phyloP scores from a whole-genome alignment of 2,329 filamentous ascomycete species.

The Didymella sp. region DNA sequence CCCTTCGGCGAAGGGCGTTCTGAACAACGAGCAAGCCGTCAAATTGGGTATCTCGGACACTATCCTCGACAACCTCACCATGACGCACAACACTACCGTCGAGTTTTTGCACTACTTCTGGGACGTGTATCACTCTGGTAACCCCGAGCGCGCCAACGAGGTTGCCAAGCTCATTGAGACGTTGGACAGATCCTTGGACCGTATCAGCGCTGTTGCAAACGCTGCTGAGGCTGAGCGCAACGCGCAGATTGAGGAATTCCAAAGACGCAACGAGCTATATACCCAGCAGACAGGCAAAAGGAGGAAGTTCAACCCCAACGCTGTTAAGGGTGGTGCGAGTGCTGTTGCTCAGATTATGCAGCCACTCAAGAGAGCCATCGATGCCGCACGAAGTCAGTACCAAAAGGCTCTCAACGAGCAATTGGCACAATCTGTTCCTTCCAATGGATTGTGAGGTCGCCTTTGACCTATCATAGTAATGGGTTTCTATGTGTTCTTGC shows the following conservation, averaged over 20 bases:
- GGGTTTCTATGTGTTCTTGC: conserved; percentile 24
- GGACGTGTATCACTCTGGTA: conserved; percentile 87
- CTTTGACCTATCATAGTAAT: neutral
- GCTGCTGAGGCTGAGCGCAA: conserved; percentile 79
- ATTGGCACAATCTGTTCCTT: conserved; percentile 29
- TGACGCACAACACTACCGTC: conserved; percentile 89
- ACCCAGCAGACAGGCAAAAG: conserved; percentile 77
- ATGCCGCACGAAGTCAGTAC: conserved; percentile 75
- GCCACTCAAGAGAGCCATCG: conserved; percentile 74
- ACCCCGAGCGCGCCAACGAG: conserved; percentile 79
- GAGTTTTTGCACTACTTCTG: conserved; percentile 99
- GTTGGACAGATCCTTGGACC: conserved; percentile 74
- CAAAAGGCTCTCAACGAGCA: conserved; percentile 71
- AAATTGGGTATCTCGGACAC: conserved; percentile 48
- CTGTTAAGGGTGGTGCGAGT: conserved; percentile 75
- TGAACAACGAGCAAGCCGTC: conserved; percentile 40
- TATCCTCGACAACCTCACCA: conserved; percentile 67
- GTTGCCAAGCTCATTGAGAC: conserved; percentile 83
- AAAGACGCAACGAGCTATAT: conserved; percentile 73
- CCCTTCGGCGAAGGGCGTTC: conserved; percentile 30
- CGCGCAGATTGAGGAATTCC: conserved; percentile 69
- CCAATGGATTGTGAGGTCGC: conserved; percentile 1
- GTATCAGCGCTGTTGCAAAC: conserved; percentile 80
- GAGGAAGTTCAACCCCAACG: conserved; percentile 70
- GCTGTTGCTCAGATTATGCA: conserved; percentile 79